Evolutionary conservation across 305 asterid species (phyloP), one percentile per base, ranked within the genome.

Genomic region (Ilex paraguariensis): DNA sequence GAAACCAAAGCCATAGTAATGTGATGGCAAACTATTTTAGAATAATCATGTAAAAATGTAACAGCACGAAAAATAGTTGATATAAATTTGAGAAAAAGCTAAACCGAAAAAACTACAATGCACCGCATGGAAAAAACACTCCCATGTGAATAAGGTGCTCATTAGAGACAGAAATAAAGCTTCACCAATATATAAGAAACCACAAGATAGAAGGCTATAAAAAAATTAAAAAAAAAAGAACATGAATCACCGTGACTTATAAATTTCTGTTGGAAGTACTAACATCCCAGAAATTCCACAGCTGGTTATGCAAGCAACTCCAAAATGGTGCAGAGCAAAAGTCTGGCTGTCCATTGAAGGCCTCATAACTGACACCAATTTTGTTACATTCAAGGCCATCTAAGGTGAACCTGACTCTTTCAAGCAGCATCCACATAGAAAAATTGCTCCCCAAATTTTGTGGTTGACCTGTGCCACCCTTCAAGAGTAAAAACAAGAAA

Each of bases 381-480:
- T 93, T 90, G 85, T 93, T 81, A 77, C 99, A 93, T 70, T 87
- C 97, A 56, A 82, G 65, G 50, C 95, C 96, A 66, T 89, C 98
- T 59, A 87, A 72, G n/a, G 95, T 84, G 77, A 93, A 93, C 78
- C 98, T 82, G 63, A 93, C 94, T 73, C 94, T 84, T 76, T 93
- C 95, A 54, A 93, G 94, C 73, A 93, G 92, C 99, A 93, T 93
- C 97, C 99, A 93, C 94, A 72, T 86, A 36, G 99, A 87, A 77
- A 85, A 64, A 75, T 93, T 87, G 82, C 73, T 83, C 53, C 97
- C 96, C 39, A 93, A 80, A 66, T 74, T 70, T 70, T 69, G 88
- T 60, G 97, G 97, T 75, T 90, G 94, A 39, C 96, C 95, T 56
- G 85, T 80, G 63, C 71, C 90, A 66, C 87, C 87, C 96, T 87